Evolutionary conservation across 2,329 filamentous ascomycete species (phyloP).

Genomic region (Paramyrothecium sp.): DNA sequence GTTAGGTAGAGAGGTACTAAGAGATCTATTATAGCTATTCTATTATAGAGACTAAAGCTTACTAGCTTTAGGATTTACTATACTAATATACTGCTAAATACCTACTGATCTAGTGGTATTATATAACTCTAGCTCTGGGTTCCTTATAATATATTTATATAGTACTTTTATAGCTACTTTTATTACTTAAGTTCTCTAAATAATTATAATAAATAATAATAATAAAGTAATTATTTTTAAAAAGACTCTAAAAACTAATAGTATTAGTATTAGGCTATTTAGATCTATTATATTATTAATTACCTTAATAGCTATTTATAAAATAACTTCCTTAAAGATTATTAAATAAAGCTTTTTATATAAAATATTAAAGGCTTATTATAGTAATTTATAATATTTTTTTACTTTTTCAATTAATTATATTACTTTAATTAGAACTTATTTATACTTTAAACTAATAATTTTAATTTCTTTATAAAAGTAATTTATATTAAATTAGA

Average conservation of each 20-base stretch:
- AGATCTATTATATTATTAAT: not conserved
- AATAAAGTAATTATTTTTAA: no score
- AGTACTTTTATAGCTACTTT: no score
- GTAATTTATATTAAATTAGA: no score
- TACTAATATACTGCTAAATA: not conserved
- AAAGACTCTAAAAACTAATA: not conserved
- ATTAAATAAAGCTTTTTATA: not conserved
- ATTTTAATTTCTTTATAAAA: no score
- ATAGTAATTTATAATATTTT: not conserved
- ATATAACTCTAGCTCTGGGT: not conserved
- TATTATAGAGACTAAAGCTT: slow-evolving; percentile 1
- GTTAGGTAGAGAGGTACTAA: not conserved
- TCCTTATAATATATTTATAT: not conserved
- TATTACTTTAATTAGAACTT: not conserved
- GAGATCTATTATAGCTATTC: not conserved
- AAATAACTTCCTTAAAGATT: no score
- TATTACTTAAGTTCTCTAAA: not conserved
- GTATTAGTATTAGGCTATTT: not conserved
- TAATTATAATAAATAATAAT: slow-evolving; percentile 1
- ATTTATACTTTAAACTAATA: not conserved
- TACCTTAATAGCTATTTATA: not conserved
- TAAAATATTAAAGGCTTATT: not conserved
- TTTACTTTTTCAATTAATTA: no score
- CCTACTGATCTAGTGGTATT: not conserved
- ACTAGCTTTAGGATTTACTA: not conserved